Evolutionary conservation across 2,329 filamentous ascomycete genomes (phyloP).

Genomic region (Verticillium albo-atrum): DNA sequence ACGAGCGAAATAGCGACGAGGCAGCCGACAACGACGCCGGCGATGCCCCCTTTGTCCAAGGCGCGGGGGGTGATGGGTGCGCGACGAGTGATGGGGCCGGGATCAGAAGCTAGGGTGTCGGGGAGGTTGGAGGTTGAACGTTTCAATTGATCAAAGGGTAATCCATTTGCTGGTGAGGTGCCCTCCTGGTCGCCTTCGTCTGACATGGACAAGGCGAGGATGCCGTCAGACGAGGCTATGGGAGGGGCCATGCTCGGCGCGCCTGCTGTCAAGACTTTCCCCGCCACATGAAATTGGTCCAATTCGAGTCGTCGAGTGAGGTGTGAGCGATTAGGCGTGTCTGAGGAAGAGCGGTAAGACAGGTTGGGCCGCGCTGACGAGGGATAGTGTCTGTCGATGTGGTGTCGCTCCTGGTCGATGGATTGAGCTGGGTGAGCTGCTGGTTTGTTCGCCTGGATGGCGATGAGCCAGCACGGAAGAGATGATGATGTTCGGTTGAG

Average conservation of each 20-base stretch:
- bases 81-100: constrained; percentile 3
- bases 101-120: not conserved
- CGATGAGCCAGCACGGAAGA: constrained; percentile 6
- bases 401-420: not conserved
- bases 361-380: not conserved
- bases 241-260: constrained; percentile 14
- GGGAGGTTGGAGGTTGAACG: constrained; percentile 1
- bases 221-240: constrained; percentile 13
- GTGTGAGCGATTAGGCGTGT: not conserved
- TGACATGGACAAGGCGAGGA: constrained; percentile 9
- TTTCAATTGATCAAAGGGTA: not conserved
- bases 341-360: not conserved
- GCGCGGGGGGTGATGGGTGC: constrained; percentile 26
- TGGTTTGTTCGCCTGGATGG: constrained; percentile 9
- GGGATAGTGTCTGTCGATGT: constrained; percentile 3
- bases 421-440: constrained; percentile 3
- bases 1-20: constrained; percentile 26
- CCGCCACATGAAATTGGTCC: constrained; percentile 8
- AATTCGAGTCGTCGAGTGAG: not conserved
- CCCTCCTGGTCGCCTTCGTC: constrained; percentile 9
- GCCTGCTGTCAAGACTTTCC: constrained; percentile 9
- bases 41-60: constrained; percentile 25
- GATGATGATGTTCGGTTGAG: not conserved
- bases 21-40: constrained; percentile 31
- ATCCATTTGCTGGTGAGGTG: not conserved